Evolutionary conservation across 1,139 yeast genomes (phyloP), one percentile per base, ranked within the genome.

Genomic region (Suhomyces coccinellae): DNA sequence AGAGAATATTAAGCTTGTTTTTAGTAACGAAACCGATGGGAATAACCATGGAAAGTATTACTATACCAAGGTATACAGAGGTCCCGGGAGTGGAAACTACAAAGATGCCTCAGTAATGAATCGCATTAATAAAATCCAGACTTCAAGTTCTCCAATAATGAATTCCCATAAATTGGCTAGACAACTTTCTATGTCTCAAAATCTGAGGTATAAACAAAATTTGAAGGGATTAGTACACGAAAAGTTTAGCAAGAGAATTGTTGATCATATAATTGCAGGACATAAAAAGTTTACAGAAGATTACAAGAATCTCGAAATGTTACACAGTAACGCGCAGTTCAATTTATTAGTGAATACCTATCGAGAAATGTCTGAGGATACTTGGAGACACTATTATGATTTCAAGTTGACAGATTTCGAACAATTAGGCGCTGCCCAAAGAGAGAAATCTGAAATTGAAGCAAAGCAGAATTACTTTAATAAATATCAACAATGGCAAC

Each of bases 61-160:
- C 52, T 74, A 73, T 51, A 62, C 68, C 13, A 71, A 71, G 49
- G 58, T 66, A 22, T 71, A 71, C 48, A 59, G 79, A 37, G 79
- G 79, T 0, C 77, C 77, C 4, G 78, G 78, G 1, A 69, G 74
- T 46, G 78, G 79, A 4, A 73, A 72, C 49, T 74, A 72, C 51
- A 74, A 74, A 51, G 79, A 74, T 54, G 76, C 73, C 0, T 68
- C 76, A 2, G 55, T 73, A 24, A 67, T 72, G 53, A 71, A 71
- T 51, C 60, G 70, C 41, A 69, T 74, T 47, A 73, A 71, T 52
- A 61, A 61, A 41, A 62, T 70, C 33, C 69, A 61, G 12, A 48
- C 61, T 4, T 50, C 60, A 9, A 40, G 52, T 30, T 38, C 53
- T 36, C 42, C 52, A 20, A 43, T 51, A 12, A 61, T 59, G 22